Conservation (phyloP, 805 yeast species). For the Candida insectalens region DNA sequence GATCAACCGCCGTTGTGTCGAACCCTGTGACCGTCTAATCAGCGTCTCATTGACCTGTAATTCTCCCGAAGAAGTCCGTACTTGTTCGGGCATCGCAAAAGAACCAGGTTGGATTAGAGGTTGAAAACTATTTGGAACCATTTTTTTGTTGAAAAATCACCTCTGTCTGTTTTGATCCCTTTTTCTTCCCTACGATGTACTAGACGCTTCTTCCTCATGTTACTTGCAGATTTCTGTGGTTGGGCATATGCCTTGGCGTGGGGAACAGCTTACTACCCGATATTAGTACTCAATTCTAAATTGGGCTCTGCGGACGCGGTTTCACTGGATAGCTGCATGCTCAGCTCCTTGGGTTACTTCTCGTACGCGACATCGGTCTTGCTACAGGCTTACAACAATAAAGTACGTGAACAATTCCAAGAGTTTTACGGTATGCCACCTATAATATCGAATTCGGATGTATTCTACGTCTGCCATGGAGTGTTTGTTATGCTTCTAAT, state of each 20-base stretch:
- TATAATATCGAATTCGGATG: conserved; percentile 32
- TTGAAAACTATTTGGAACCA: no score
- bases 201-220: conserved; percentile 3
- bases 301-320: conserved; percentile 36
- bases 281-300: conserved; percentile 30
- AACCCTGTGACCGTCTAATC: conserved; percentile 10
- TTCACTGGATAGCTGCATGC: conserved; percentile 35
- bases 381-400: conserved; percentile 30
- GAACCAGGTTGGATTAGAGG: no score
- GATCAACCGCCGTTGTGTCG: conserved; percentile 14
- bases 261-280: conserved; percentile 42
- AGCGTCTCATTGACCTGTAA: conserved; percentile 15
- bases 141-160: no score
- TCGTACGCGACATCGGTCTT: conserved; percentile 32
- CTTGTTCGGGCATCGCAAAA: no score
- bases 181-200: no score
- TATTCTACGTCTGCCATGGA: conserved; percentile 40
- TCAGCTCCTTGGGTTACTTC: conserved; percentile 39
- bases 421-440: conserved; percentile 27
- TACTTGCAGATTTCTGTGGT: conserved; percentile 13
- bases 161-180: no score
- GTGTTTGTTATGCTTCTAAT: conserved; percentile 28
- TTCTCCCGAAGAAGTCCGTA: no score
- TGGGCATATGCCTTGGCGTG: conserved; percentile 22
- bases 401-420: conserved; percentile 23